These are phyloP conservation scores for Casuarina cunninghamiana DNA, from an alignment of 306 rosid genomes.

Conservation along the genomic window DNA sequence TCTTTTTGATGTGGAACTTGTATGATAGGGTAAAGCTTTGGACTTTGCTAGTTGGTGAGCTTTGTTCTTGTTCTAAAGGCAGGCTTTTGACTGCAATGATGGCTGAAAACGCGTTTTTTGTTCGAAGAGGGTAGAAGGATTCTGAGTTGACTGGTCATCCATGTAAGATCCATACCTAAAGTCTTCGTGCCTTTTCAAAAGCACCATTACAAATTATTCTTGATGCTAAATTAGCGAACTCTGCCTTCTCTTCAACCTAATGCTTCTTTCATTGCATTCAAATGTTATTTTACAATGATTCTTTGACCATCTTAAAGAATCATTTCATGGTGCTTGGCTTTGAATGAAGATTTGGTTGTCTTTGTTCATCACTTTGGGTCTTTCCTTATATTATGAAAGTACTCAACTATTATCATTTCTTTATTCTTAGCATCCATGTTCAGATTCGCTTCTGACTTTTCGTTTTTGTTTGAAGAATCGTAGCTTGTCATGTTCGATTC, in stretches of 20 bases:
- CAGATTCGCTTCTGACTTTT: no score
- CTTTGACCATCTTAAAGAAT: no score
- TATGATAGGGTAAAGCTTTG: constrained; percentile 23
- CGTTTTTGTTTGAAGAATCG: no score
- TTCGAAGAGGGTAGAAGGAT: neutral
- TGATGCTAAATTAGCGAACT: no score
- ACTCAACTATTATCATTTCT: no score
- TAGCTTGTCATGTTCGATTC: no score
- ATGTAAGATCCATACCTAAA: neutral
- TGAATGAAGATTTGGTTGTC: neutral
- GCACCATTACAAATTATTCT: neutral
- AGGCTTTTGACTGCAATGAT: constrained; percentile 49
- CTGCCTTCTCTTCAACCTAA: no score
- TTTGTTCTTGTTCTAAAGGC: constrained; percentile 35
- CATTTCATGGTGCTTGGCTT: neutral
- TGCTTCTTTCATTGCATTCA: no score
- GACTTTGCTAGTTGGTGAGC: constrained; percentile 35
- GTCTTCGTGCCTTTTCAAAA: neutral
- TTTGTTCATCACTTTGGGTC: no score
- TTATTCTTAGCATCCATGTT: no score
- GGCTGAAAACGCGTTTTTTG: constrained; percentile 57
- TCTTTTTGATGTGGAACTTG: constrained; percentile 13
- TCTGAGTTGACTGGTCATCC: constrained; percentile 39
- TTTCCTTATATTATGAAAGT: no score
- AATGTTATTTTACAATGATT: no score